These are phyloP conservation scores for Borealophlyctis nickersoniae DNA, from an alignment of 192 early-diverging fungal species.

Conservation along the genomic window DNA sequence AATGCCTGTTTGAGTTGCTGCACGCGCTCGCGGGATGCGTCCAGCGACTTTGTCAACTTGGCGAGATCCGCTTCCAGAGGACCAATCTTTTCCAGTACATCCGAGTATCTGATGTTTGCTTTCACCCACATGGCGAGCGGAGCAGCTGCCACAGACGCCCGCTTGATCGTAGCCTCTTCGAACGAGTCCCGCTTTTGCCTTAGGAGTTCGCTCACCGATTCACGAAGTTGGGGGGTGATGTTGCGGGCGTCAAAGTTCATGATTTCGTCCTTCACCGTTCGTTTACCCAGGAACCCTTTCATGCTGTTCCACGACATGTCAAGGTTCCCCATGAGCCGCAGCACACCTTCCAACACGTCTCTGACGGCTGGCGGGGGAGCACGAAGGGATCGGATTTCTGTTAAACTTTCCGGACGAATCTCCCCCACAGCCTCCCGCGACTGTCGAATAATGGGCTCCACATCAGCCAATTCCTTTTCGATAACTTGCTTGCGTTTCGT, in stretches of 20 bases:
- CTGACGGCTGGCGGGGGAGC: constrained; percentile 61
- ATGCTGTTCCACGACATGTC: constrained; percentile 71
- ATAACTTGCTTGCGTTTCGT: constrained; percentile 46
- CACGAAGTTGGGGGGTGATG: constrained; percentile 43
- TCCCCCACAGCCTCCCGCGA: constrained; percentile 60
- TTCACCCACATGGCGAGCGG: constrained; percentile 65
- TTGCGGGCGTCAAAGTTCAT: constrained; percentile 59
- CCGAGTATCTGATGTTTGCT: constrained; percentile 57
- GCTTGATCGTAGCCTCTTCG: constrained; percentile 51
- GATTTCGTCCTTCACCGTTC: constrained; percentile 64
- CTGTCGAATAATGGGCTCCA: constrained; percentile 51
- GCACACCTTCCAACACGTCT: constrained; percentile 62
- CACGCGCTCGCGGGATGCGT: constrained; percentile 41
- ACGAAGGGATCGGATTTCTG: constrained; percentile 59
- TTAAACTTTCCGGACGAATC: constrained; percentile 51
- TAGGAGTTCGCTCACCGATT: constrained; percentile 50
- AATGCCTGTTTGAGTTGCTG: constrained; percentile 45
- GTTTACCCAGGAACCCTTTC: constrained; percentile 63
- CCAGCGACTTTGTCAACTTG: constrained; percentile 43
- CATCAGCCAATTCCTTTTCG: constrained; percentile 53
- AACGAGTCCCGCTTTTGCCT: constrained; percentile 57
- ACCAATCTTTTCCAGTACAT: constrained; percentile 50
- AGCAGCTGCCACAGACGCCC: constrained; percentile 55
- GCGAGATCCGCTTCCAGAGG: constrained; percentile 51
- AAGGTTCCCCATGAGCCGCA: constrained; percentile 56